phyloP scores from a whole-genome alignment of 2,329 filamentous ascomycete genomes.

The Fusarium sp. region DNA sequence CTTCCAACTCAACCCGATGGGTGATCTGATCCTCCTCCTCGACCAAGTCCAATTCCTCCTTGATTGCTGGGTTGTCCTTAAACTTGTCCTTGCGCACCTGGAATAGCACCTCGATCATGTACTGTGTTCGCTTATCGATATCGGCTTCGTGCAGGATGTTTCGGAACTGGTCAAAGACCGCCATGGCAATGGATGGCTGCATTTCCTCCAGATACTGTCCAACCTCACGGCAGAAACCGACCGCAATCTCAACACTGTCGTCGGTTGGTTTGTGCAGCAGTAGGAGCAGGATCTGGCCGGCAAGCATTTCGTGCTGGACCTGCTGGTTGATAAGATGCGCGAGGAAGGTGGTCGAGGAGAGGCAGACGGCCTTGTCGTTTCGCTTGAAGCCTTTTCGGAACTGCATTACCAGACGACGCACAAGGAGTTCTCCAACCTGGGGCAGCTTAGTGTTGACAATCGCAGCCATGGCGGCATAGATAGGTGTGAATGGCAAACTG shows the following conservation, averaged over 20 bases:
- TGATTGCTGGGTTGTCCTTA: slow-evolving; percentile 92
- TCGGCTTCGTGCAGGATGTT: slow-evolving; percentile 96
- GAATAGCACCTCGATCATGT: slow-evolving; percentile 98
- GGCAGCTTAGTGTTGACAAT: slow-evolving; percentile 98
- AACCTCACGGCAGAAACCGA: slow-evolving; percentile 91
- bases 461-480: slow-evolving; percentile 94
- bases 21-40: slow-evolving; percentile 99
- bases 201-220: slow-evolving; percentile 96
- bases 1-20: slow-evolving; percentile 85
- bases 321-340: slow-evolving; percentile 97
- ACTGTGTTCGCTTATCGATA: slow-evolving; percentile 98
- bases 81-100: slow-evolving; percentile 96
- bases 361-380: slow-evolving; percentile 96
- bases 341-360: slow-evolving; percentile 93
- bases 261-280: slow-evolving; percentile 95
- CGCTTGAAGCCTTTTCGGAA: slow-evolving; percentile 96
- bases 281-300: slow-evolving; percentile 91
- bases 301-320: slow-evolving; percentile 92
- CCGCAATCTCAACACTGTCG: slow-evolving; percentile 97
- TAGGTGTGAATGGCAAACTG: slow-evolving; percentile 94
- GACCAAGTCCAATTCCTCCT: slow-evolving; percentile 92
- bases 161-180: slow-evolving; percentile 95
- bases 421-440: slow-evolving; percentile 90
- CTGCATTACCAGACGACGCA: slow-evolving; percentile 87
- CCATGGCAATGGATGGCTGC: slow-evolving; percentile 87